Evolutionary conservation across 306 rosid genomes (phyloP).

Genomic region (Amphicarpaea edgeworthii): DNA sequence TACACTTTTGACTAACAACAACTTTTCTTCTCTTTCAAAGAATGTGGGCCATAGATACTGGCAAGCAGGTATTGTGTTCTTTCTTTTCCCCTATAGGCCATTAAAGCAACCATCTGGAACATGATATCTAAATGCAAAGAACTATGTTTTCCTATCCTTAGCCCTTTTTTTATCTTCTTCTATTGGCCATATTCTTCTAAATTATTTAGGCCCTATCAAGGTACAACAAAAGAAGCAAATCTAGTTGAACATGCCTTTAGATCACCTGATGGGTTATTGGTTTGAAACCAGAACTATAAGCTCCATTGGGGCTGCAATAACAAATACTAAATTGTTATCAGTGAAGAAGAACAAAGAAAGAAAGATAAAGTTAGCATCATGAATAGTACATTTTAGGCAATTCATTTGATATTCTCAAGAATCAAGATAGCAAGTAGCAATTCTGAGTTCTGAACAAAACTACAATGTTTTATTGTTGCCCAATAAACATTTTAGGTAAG

Average conservation of each 20-base stretch:
- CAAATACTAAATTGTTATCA: slow-evolving; percentile 40
- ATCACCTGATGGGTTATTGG: slow-evolving; percentile 99
- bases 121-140: slow-evolving; percentile 29
- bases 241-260: slow-evolving; percentile 58
- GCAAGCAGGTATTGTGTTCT: neutral
- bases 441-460: neutral
- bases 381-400: neutral
- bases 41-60: slow-evolving; percentile 31
- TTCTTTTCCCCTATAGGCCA: slow-evolving; percentile 5
- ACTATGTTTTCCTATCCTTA: slow-evolving; percentile 26
- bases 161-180: neutral
- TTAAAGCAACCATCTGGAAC: slow-evolving; percentile 32
- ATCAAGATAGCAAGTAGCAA: slow-evolving; percentile 6
- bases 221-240: slow-evolving; percentile 40
- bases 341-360: slow-evolving; percentile 6
- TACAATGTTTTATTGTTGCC: no score
- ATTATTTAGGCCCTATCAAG: slow-evolving; percentile 23
- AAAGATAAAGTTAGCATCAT: neutral
- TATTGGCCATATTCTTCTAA: slow-evolving; percentile 24
- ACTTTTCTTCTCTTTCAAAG: slow-evolving; percentile 19
- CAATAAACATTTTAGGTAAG: slow-evolving; percentile 26
- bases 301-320: slow-evolving; percentile 91
- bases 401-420: slow-evolving; percentile 14
- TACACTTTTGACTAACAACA: slow-evolving; percentile 27
- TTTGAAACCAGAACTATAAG: slow-evolving; percentile 95